These are phyloP conservation scores for Podospora australis DNA, from an alignment of 495 filamentous ascomycete species.

Conservation along the genomic window DNA sequence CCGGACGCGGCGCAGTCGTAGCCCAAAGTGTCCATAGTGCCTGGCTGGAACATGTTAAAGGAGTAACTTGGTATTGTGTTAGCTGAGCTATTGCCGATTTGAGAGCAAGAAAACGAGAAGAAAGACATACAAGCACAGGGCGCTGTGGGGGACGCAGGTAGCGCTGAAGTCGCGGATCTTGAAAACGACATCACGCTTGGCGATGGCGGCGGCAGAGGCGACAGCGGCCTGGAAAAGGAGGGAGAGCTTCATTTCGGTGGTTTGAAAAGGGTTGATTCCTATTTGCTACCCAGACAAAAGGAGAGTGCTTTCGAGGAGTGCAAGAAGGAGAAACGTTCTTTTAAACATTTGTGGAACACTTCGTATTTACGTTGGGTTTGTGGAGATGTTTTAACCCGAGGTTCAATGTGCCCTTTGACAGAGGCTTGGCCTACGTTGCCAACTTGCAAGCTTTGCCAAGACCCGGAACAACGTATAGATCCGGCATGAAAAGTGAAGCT, in stretches of 20 bases:
- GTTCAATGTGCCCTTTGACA: no score
- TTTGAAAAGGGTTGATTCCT: background rate
- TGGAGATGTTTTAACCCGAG: background rate
- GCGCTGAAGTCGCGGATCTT: slow-evolving; percentile 22
- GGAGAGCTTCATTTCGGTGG: slow-evolving; percentile 1
- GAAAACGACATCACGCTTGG: slow-evolving; percentile 8
- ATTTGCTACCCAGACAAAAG: background rate
- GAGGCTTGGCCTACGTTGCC: no score
- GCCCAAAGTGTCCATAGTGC: slow-evolving; percentile 23
- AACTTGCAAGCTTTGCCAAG: no score
- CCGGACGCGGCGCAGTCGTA: slow-evolving; percentile 18
- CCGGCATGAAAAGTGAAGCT: no score
- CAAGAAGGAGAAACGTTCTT: background rate
- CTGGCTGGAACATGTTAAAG: slow-evolving; percentile 20
- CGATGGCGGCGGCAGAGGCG: background rate
- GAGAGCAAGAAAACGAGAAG: background rate
- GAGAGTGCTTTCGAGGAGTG: background rate
- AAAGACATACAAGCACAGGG: slow-evolving; percentile 23
- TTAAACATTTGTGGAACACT: background rate
- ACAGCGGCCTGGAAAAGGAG: background rate
- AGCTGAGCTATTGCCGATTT: background rate
- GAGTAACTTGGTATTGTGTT: slow-evolving; percentile 14
- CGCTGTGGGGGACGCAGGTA: slow-evolving; percentile 26
- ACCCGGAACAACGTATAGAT: no score
- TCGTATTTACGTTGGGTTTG: background rate